Evolutionary conservation across 78 protist species (phyloP).

Genomic region (Mantamonas sphyraenae): DNA sequence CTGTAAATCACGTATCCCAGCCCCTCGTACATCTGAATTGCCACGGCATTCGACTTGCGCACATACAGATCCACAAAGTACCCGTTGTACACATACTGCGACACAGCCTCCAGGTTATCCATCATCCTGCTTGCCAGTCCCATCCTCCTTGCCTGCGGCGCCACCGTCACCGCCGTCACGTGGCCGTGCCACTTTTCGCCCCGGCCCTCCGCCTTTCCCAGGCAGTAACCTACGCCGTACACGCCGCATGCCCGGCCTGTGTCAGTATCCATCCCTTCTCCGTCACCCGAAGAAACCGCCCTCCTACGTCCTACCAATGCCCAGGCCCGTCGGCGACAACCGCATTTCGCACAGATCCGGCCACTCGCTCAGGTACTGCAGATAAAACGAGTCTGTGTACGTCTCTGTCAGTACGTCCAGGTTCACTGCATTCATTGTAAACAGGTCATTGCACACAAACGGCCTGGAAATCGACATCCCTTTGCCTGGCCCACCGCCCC

Average conservation of each 20-base stretch:
- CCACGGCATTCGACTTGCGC: conserved; percentile 80
- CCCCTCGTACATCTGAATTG: conserved; percentile 75
- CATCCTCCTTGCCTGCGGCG: conserved; percentile 81
- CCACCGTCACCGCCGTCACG: conserved; percentile 93
- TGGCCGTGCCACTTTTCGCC: conserved; percentile 92
- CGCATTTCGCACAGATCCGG: conserved; percentile 42
- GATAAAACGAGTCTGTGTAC: conserved; percentile 81
- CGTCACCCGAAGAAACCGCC: too few species aligned
- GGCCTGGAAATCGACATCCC: conserved; percentile 63
- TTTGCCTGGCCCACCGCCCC: too few species aligned
- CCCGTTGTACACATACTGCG: conserved; percentile 71
- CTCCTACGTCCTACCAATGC: too few species aligned
- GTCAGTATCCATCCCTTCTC: neutral
- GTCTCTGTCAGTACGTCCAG: conserved; percentile 68
- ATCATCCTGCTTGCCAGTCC: conserved; percentile 78
- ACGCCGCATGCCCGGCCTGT: neutral
- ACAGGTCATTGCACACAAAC: conserved; percentile 58
- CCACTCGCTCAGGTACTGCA: conserved; percentile 83
- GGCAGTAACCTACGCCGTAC: conserved; percentile 24
- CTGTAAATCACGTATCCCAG: conserved; percentile 85
- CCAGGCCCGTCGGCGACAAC: neutral
- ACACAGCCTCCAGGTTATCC: conserved; percentile 73
- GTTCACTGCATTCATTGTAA: conserved; percentile 58
- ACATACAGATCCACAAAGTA: conserved; percentile 95
- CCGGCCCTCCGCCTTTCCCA: conserved; percentile 82